Evolutionary conservation across 495 filamentous ascomycete genomes (phyloP), one percentile per base, ranked within the genome.

Genomic region (Hyphodiscus hymeniophilus): DNA sequence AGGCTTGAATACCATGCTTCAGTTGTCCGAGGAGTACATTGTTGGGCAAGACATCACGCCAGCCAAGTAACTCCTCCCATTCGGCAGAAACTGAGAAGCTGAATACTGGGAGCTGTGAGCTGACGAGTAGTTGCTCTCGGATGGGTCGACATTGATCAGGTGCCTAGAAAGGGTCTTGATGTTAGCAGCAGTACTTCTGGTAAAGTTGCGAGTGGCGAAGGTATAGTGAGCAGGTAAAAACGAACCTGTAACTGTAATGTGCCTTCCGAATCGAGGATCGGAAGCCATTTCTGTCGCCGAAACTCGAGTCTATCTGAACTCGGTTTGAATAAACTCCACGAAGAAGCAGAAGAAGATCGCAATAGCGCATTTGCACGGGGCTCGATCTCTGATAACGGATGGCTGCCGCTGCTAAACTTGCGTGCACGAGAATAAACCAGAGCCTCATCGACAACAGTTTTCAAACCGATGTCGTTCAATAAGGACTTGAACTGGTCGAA

Each of bases 31-130:
- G 41, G 15, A 67, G 40, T 10, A 56, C 32, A 8, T 49, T 11
- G 7, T 41, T 21, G 15, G 57, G 49, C n/a, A 66, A 43, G 22
- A 15, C 30, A 7, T 32, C 23, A 22, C 57, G 28, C 65, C 63
- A 66, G 16, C 60, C 65, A 21, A 68, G 52, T 8, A 57, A 39
- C 33, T 11, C 47, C 28, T 55, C 57, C 65, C 65, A 68, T 11
- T 45, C 36, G 2, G 1, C 21, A 7, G 40, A 57, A 12, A 65
- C 48, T 8, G 15, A n/a, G 3, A 51, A 45, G 4, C 41, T 39
- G n/a, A 60, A 12, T 15, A 61, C 51, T 1, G 57, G 52, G 32
- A 60, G 55, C 8, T 57, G 56, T 1, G 50, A 53, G 26, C 58
- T 48, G 4, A 62, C 59, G 10, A 66, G 38, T 13, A 56, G 26